Evolutionary conservation across 257 asterid species (phyloP).

Genomic region (Verbena officinalis): DNA sequence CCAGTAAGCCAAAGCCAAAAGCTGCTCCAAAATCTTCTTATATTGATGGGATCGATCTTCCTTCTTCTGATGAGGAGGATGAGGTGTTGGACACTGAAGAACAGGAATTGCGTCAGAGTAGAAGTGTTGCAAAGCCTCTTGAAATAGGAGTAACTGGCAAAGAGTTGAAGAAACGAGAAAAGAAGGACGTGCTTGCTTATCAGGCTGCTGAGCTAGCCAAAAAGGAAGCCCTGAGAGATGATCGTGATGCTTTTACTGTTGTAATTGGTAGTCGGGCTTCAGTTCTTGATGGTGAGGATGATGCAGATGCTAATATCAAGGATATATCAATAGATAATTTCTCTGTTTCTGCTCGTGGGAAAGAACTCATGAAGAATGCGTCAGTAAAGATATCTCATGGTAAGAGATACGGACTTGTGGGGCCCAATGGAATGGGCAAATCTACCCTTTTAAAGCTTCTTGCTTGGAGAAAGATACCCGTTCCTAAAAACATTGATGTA

Average conservation of each 20-base stretch:
- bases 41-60: conserved; percentile 60
- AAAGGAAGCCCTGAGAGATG: conserved; percentile 56
- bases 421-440: conserved; percentile 69
- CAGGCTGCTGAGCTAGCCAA: conserved; percentile 56
- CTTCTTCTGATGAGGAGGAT: conserved; percentile 63
- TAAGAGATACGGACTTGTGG: conserved; percentile 61
- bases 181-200: conserved; percentile 49
- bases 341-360: conserved; percentile 67
- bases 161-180: conserved; percentile 56
- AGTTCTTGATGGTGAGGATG: conserved; percentile 57
- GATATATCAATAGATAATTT: conserved; percentile 56
- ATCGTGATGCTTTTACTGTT: conserved; percentile 66
- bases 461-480: conserved; percentile 59
- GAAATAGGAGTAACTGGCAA: conserved; percentile 41
- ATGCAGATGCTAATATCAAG: conserved; percentile 62
- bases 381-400: conserved; percentile 63
- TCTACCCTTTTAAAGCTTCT: conserved; percentile 59
- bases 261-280: conserved; percentile 62
- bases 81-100: conserved; percentile 37
- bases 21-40: conserved; percentile 49
- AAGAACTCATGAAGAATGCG: conserved; percentile 55
- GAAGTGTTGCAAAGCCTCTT: conserved; percentile 36
- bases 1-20: conserved; percentile 48
- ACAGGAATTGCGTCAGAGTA: conserved; percentile 33
- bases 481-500: conserved; percentile 54